Conservation (phyloP, 768 basidiomycete species). For the button mushroom (Agaricus bisporus) region DNA sequence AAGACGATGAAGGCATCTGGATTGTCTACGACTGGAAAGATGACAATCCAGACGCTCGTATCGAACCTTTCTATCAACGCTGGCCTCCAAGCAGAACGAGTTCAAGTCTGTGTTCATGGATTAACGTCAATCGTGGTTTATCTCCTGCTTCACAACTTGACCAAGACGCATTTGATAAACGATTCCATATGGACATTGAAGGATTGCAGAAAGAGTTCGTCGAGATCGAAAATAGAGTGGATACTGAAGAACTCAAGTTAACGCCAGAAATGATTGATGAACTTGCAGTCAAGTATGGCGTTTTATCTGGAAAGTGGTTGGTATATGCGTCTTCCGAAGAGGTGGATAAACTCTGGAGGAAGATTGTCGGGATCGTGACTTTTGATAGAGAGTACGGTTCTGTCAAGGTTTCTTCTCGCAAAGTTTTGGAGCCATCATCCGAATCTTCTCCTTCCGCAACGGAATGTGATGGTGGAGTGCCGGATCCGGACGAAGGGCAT, state of each 20-base stretch:
- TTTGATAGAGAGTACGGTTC: conserved; percentile 20
- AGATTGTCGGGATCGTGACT: conserved; percentile 25
- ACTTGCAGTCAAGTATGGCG: conserved; percentile 25
- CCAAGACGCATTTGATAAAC: neutral
- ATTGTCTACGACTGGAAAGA: conserved; percentile 11
- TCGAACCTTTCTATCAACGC: conserved; percentile 24
- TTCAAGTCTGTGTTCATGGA: conserved; percentile 26
- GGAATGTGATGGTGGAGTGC: neutral
- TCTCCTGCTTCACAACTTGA: conserved; percentile 10
- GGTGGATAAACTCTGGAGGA: conserved; percentile 30
- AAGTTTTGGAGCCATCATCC: conserved; percentile 6
- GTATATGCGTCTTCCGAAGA: conserved; percentile 24
- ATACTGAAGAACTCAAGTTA: conserved; percentile 10
- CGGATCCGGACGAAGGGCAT: conserved; percentile 21
- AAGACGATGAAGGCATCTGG: conserved; percentile 18
- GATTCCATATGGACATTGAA: conserved; percentile 12
- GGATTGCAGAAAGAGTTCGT: conserved; percentile 14
- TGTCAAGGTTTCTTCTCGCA: conserved; percentile 32
- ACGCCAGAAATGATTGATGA: conserved; percentile 26
- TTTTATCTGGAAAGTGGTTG: conserved; percentile 33
- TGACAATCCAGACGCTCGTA: conserved; percentile 13
- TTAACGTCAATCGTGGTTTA: conserved; percentile 23
- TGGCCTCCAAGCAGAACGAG: conserved; percentile 35
- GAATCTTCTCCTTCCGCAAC: neutral
- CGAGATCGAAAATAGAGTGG: conserved; percentile 14